Percentiles rank a stretch among this genome's conserved stretches.
These are phyloP conservation scores for Eleusine coracana DNA, from an alignment of 176 grass and related monocot species.

Conservation along the genomic window DNA sequence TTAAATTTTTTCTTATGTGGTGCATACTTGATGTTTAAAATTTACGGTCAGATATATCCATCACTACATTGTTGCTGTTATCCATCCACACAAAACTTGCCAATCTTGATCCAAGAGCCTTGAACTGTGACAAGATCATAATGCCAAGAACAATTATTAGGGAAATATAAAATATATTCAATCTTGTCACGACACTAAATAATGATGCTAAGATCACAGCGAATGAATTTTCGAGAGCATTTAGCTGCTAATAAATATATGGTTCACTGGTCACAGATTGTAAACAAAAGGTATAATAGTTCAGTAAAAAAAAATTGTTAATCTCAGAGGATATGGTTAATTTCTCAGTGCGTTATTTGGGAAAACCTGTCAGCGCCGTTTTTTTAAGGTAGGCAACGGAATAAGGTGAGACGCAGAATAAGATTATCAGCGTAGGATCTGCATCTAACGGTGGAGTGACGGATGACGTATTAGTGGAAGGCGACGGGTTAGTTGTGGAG, in stretches of 20 bases:
- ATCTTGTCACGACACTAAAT: conserved; percentile 12
- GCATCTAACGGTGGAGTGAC: too few relatives aligned
- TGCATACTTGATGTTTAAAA: not conserved
- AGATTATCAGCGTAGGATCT: too few relatives aligned
- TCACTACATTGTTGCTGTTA: conserved; percentile 2
- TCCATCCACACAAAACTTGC: conserved; percentile 13
- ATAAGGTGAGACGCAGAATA: too few relatives aligned
- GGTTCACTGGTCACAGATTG: conserved; percentile 8
- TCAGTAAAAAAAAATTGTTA: not conserved
- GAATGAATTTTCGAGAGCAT: not conserved
- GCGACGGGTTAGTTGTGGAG: too few relatives aligned
- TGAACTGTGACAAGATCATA: conserved; percentile 39
- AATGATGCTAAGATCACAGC: conserved; percentile 20
- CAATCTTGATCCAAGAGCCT: conserved; percentile 34
- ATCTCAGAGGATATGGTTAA: conserved; percentile 1
- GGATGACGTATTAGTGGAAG: too few relatives aligned
- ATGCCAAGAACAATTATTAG: conserved; percentile 16
- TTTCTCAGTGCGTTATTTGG: not conserved
- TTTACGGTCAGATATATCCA: conserved; percentile 38
- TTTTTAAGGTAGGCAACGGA: too few relatives aligned
- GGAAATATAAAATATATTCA: not conserved
- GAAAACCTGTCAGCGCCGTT: not conserved
- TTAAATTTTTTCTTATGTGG: too few relatives aligned
- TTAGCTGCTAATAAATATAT: not conserved
- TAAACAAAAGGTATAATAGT: not conserved